Evolutionary conservation across 768 basidiomycete genomes (phyloP), one percentile per base, ranked within the genome.

Genomic region (Termitomyces sp.): DNA sequence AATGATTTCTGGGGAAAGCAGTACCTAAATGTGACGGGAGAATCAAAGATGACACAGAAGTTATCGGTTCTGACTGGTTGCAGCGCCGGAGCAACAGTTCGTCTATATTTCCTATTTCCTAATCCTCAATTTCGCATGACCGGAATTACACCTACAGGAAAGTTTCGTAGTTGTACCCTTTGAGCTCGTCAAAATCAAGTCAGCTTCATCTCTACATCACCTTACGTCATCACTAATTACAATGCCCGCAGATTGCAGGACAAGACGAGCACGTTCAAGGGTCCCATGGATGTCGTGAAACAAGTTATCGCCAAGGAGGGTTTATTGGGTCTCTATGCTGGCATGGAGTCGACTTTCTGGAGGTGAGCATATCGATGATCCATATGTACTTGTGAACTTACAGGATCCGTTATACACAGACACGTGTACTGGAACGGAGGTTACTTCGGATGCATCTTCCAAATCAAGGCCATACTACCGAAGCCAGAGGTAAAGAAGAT

Each of bases 311-410:
- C 70, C 64, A 88, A 86, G 58, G 86, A 92, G 34, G 96, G 96
- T 29, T 50, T 90, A 4, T 73, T 98, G 0, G 95, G 93, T 20
- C 73, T 98, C 26, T 98, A 98, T 67, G 85, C 85, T 24, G 95
- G 97, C 36, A 95, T 98, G 90, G 97, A 98, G 69, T 84, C 93
- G 13, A 98, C 96, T 2, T 96, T 98, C 75, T 98, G 96, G 96
- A 83, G 95, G 92, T 91, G 55, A 36, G 74, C 41, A 22, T 47
- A n/a, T 12, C 3, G 18, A n/a, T 36, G 37, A 20, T 18, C 42
- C n/a, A 14, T n/a, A 10, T 31, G 7, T 12, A 14, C 22, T 16
- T 29, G 48, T 18, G 1, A 32, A 29, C 20, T 44, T n/a, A 56
- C 31, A 64, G 41, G 29, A 36, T 32, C 51, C 52, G 51, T 41